A percentile compares a stretch with the other conserved stretches of the same genome.
Conservation (phyloP, 2,329 filamentous ascomycete genomes). For the Fusarium udum region DNA sequence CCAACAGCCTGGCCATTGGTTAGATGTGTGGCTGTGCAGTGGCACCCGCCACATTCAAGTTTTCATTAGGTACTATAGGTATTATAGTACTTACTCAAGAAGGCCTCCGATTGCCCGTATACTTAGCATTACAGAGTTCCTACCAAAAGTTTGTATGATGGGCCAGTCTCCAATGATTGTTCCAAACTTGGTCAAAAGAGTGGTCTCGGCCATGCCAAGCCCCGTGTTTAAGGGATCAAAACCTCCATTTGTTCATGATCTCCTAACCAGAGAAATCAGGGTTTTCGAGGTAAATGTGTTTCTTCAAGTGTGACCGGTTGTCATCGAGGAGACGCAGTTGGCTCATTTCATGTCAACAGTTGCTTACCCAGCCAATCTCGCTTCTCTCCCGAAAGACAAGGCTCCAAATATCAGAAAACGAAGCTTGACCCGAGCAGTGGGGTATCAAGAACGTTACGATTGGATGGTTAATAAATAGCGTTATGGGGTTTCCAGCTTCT, state of each 20-base stretch:
- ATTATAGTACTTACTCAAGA: too few species aligned
- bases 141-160: neutral
- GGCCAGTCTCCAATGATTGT: neutral
- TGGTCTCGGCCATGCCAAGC: conserved; percentile 21
- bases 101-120: conserved; percentile 12
- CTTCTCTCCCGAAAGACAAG: neutral
- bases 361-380: conserved; percentile 7
- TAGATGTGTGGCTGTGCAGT: conserved; percentile 3
- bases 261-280: neutral
- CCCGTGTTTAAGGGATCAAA: neutral
- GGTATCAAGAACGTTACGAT: neutral
- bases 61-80: neutral
- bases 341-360: conserved; percentile 6
- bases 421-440: conserved; percentile 14
- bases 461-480: conserved; percentile 11
- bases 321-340: conserved; percentile 34
- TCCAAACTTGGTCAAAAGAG: neutral
- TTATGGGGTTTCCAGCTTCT: conserved; percentile 12
- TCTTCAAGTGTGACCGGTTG: conserved; percentile 6
- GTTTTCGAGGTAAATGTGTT: neutral
- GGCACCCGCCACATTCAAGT: neutral
- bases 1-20: neutral
- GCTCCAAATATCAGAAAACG: conserved; percentile 1
- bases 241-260: conserved; percentile 18
- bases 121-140: neutral